These are phyloP conservation scores for Diaporthe humulicola DNA, from an alignment of 2,329 filamentous ascomycete genomes.

Conservation along the genomic window DNA sequence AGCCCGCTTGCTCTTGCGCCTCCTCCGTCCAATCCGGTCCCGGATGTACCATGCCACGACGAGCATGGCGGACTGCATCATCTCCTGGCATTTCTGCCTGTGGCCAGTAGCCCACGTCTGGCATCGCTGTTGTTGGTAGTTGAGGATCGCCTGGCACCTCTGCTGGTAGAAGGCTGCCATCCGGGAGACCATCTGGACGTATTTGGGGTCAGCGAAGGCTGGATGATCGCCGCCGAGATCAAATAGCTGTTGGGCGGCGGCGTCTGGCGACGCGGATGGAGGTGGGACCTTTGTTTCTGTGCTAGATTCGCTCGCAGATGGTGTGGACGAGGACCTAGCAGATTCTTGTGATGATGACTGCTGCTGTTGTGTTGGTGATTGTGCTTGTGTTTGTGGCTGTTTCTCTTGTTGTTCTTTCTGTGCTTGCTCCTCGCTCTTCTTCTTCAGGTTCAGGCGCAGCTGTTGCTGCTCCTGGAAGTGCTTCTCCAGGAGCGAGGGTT, in stretches of 20 bases:
- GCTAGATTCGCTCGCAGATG: slow-evolving; percentile 32
- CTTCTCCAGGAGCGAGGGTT: slow-evolving; percentile 37
- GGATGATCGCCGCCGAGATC: slow-evolving; percentile 30
- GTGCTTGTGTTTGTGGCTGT: slow-evolving; percentile 34
- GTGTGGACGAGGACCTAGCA: slow-evolving; percentile 32
- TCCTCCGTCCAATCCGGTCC: slow-evolving; percentile 59
- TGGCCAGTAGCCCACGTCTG: slow-evolving; percentile 62
- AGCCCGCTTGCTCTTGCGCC: slow-evolving; percentile 55
- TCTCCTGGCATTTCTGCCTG: slow-evolving; percentile 61
- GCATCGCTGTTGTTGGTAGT: slow-evolving; percentile 62
- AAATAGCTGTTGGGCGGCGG: slow-evolving; percentile 30
- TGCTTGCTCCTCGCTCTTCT: slow-evolving; percentile 10
- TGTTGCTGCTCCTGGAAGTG: slow-evolving; percentile 37
- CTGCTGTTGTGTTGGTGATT: slow-evolving; percentile 31
- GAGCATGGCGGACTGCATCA: slow-evolving; percentile 63
- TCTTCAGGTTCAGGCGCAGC: slow-evolving; percentile 23
- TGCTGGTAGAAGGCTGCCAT: slow-evolving; percentile 64
- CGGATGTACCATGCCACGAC: slow-evolving; percentile 65
- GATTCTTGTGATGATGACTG: slow-evolving; percentile 15
- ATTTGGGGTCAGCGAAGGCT: slow-evolving; percentile 53
- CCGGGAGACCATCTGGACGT: slow-evolving; percentile 60
- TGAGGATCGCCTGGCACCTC: slow-evolving; percentile 60
- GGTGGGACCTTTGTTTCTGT: slow-evolving; percentile 35
- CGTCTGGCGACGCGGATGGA: slow-evolving; percentile 14
- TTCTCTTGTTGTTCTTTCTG: slow-evolving; percentile 35